Conservation (phyloP, 371 early-diverging fungal species). For the Zychaea mexicana region DNA sequence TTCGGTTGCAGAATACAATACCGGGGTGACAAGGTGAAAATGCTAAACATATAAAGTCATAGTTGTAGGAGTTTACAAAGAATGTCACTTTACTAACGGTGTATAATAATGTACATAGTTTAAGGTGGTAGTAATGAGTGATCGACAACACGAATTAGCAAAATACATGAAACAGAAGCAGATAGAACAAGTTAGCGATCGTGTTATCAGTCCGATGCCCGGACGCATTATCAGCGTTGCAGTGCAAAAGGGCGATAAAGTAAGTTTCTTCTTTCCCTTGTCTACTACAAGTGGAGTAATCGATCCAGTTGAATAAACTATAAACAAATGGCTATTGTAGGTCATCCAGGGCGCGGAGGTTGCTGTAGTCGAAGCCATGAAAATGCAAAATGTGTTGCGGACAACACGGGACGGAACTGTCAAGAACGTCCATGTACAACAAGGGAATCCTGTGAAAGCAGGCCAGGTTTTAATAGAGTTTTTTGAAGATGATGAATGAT, state of each 20-base stretch:
- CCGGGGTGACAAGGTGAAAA: constrained; percentile 76
- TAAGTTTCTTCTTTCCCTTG: constrained; percentile 10
- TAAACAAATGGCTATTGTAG: constrained; percentile 7
- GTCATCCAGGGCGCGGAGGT: constrained; percentile 87
- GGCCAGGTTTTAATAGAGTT: constrained; percentile 89
- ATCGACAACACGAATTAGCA: constrained; percentile 64
- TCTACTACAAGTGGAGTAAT: background rate
- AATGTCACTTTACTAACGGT: background rate
- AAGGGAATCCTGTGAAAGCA: constrained; percentile 79
- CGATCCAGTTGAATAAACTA: background rate
- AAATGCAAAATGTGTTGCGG: constrained; percentile 95
- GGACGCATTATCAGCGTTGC: constrained; percentile 86
- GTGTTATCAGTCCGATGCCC: constrained; percentile 92
- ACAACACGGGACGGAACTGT: constrained; percentile 81
- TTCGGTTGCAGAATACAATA: constrained; percentile 83
- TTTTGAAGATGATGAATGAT: constrained; percentile 40
- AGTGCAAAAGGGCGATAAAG: constrained; percentile 83
- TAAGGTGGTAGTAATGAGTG: constrained; percentile 65
- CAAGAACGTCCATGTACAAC: constrained; percentile 74
- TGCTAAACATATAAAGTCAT: background rate
- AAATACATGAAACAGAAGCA: constrained; percentile 80
- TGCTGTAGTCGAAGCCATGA: constrained; percentile 97
- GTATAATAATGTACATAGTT: constrained; percentile 46
- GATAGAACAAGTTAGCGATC: constrained; percentile 68
- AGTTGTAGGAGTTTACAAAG: background rate